Conservation (phyloP, 805 yeast species). For the Starmerella sirachaensis region DNA sequence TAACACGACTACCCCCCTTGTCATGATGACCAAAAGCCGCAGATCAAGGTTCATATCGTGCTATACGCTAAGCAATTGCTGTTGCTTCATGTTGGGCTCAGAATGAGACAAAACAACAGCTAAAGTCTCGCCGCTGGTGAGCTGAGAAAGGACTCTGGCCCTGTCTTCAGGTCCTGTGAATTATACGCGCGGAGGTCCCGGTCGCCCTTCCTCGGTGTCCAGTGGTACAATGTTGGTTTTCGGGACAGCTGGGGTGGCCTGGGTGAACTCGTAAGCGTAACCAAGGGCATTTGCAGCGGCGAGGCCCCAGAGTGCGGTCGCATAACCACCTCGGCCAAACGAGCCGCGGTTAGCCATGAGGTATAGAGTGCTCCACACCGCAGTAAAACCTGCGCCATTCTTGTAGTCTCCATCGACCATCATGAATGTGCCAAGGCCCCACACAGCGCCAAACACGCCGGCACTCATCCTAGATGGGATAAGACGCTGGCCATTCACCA, state of each 20-base stretch:
- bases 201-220: too few species aligned
- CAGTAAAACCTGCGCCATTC: constrained; percentile 24
- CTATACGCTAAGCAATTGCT: too few species aligned
- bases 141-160: too few species aligned
- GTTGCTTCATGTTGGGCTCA: too few species aligned
- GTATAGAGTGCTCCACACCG: constrained; percentile 24
- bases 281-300: constrained; percentile 19
- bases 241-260: constrained; percentile 15
- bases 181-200: too few species aligned
- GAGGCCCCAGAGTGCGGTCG: constrained; percentile 11
- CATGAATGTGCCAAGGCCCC: constrained; percentile 24
- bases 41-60: too few species aligned
- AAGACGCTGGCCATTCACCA: constrained; percentile 11
- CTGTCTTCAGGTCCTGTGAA: too few species aligned
- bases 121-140: too few species aligned
- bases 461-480: constrained; percentile 18
- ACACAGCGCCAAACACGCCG: constrained; percentile 24
- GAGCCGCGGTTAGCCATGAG: constrained; percentile 20
- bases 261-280: constrained; percentile 20
- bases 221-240: too few species aligned
- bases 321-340: constrained; percentile 13
- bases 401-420: constrained; percentile 24
- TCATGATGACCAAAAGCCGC: too few species aligned
- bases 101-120: too few species aligned
- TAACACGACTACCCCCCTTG: too few species aligned